phyloP scores from a whole-genome alignment of 495 filamentous ascomycete species.

The Sabuloglossum arenarium region DNA sequence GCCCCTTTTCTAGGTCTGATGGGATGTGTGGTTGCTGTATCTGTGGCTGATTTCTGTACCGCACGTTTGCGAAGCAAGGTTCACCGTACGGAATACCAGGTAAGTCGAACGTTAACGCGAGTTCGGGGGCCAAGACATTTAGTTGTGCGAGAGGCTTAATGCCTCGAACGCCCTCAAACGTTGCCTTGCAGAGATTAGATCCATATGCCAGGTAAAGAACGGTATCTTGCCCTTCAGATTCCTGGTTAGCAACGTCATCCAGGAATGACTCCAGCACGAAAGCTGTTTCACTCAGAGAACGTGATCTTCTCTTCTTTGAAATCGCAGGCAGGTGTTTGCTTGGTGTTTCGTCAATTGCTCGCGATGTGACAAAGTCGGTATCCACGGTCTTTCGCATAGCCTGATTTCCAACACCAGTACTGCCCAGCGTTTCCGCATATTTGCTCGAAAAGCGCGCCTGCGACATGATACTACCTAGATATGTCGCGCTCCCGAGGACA shows the following conservation, averaged over 20 bases:
- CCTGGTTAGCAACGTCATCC: not conserved
- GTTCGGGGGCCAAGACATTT: constrained; percentile 57
- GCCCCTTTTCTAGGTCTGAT: constrained; percentile 15
- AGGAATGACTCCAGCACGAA: constrained; percentile 2
- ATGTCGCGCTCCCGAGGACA: not conserved
- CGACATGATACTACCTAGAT: not conserved
- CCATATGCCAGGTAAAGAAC: constrained; percentile 90
- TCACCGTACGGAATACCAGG: constrained; percentile 72
- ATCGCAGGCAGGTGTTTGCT: not conserved
- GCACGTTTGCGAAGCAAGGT: constrained; percentile 79
- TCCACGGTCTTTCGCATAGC: not conserved
- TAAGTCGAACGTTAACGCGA: constrained; percentile 66
- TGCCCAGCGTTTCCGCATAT: not conserved
- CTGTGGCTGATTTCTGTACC: constrained; percentile 26
- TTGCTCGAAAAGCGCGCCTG: not conserved
- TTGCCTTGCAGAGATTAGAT: constrained; percentile 60
- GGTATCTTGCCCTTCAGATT: constrained; percentile 19
- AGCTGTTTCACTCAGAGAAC: constrained; percentile 4
- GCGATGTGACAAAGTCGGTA: not conserved
- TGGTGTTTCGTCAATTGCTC: not conserved
- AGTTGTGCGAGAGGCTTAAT: constrained; percentile 60
- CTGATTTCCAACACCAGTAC: not conserved
- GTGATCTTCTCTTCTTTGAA: not conserved
- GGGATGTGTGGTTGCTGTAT: constrained; percentile 11
- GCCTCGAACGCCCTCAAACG: constrained; percentile 52